Conservation (phyloP, 208 protist genomes). For the Acanthamoeba lugdunensis region DNA sequence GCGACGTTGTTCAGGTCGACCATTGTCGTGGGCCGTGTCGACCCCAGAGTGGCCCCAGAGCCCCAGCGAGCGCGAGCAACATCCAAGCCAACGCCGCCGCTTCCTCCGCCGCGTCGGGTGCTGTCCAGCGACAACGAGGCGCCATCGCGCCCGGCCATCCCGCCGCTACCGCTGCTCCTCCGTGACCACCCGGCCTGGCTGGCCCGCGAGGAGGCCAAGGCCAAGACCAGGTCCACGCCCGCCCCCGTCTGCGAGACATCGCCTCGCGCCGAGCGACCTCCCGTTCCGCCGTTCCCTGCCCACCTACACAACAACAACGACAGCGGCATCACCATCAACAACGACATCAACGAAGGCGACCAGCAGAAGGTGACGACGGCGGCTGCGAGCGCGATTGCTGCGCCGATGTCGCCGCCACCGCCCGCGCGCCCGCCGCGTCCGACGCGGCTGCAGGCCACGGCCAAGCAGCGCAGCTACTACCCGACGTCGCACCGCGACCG, state of each 20-base stretch:
- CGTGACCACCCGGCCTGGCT: neutral
- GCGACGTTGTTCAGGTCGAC: neutral
- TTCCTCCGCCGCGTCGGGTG: neutral
- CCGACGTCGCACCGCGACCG: neutral
- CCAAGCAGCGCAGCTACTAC: constrained; percentile 29
- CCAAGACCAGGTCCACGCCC: neutral
- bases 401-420: neutral
- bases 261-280: neutral
- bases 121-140: constrained; percentile 24
- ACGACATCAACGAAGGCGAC: neutral
- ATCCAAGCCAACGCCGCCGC: constrained; percentile 4
- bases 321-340: neutral
- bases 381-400: neutral
- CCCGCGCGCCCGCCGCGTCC: neutral
- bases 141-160: neutral
- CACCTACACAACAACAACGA: neutral
- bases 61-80: neutral
- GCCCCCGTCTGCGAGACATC: neutral
- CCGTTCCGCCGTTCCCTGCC: neutral
- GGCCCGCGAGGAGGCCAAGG: neutral
- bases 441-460: neutral
- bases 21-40: neutral
- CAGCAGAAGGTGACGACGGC: neutral
- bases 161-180: neutral
- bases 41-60: neutral